Evolutionary conservation across 179 eudicot genomes (phyloP), one percentile per base, ranked within the genome.

Genomic region (Beta corolliflora): DNA sequence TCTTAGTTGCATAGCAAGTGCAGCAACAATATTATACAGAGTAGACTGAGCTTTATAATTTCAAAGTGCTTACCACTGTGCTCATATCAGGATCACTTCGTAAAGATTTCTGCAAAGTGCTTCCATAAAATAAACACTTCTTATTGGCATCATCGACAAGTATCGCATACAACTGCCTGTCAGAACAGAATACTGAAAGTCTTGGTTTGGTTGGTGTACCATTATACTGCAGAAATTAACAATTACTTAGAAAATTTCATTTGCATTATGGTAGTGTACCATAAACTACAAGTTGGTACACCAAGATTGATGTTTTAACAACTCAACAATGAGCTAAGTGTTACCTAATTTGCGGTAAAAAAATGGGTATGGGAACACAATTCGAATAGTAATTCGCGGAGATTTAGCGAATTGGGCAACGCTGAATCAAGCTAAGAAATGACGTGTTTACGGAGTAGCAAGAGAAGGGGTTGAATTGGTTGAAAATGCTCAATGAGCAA

Each of bases 171-270:
- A 95, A 75, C 83, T 94, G 98, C 81, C 86, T 88, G 0, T 87
- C 91, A 3, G 99, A 95, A 74, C 98, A 95, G 88, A 95, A 95
- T 21, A 94, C 98, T 59, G 99, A 95, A 75, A 95, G 94, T 84
- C 99, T 89, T 4, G 98, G 99, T 79, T 85, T 92, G 46, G 87
- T 82, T 63, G 89, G 79, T 23, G 97, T 88, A 53, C 99, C 99
- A 74, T 91, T 87, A 71, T 89, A 95, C 99, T 94, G 92, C 53
- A 19, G 52, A 21, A 53, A 78, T 25, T 46, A 46, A 52, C 3
- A 21, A 31, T 31, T 31, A 31, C 36, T 31, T 31, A 48, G 52
- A 48, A 48, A 48, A 48, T 48, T 5, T 4, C 7, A 48, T 4
- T 48, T 48, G 52, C 52, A 48, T 48, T 48, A 8, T 5, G 52